Conservation (phyloP, 768 basidiomycete genomes). For the Suillus cothurnatus region DNA sequence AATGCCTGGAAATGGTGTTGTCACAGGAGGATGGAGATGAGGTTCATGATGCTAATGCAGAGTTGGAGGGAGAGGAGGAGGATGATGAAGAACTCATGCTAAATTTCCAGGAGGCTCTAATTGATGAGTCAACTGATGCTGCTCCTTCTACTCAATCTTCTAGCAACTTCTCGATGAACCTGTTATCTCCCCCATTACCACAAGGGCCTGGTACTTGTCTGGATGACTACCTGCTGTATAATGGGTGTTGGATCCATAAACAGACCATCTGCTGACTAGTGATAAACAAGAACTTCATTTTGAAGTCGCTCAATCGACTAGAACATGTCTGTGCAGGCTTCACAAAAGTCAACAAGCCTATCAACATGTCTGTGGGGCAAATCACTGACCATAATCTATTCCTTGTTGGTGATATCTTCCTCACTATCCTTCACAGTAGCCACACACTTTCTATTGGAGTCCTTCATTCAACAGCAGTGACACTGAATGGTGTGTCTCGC, state of each 20-base stretch:
- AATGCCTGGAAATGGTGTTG: too few relatives aligned
- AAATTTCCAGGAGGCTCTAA: too few relatives aligned
- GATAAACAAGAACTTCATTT: not conserved
- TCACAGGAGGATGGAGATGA: too few relatives aligned
- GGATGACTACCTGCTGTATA: constrained; percentile 1
- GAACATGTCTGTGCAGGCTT: not conserved
- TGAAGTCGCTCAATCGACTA: not conserved
- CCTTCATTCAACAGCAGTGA: not conserved
- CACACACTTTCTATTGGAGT: too few relatives aligned
- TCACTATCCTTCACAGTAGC: not conserved
- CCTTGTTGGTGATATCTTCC: not conserved
- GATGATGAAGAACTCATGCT: too few relatives aligned
- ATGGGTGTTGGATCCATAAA: constrained; percentile 7
- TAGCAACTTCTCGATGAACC: too few relatives aligned
- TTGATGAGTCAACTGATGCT: too few relatives aligned
- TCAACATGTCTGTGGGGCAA: not conserved
- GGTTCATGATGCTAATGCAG: too few relatives aligned
- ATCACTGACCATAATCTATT: not conserved
- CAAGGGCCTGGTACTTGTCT: not conserved
- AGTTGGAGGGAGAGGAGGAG: too few relatives aligned
- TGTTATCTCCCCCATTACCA: too few relatives aligned
- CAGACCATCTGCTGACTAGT: not conserved
- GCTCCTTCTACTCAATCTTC: not conserved
- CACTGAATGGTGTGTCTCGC: not conserved
- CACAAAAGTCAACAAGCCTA: not conserved